Base-by-base conservation (phyloP, 768 basidiomycete species). In the Boletus sensibilis region DNA sequence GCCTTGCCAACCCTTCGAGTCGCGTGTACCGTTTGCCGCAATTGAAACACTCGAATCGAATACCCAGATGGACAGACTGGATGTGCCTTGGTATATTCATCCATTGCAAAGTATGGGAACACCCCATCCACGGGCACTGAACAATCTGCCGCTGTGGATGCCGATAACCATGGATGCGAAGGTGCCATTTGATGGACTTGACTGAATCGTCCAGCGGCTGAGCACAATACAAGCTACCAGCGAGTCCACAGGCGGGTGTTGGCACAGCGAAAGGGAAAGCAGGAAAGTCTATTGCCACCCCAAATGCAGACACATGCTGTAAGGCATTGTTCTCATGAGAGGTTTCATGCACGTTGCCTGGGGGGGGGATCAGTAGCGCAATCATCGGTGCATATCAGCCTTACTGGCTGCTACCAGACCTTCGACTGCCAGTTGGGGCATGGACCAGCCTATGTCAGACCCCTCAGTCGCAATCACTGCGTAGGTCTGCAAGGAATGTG, bases 71-170 rank as follows among this genome's bases (percentile, higher is more conserved):
- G 13, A 47, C 18, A 4, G 51, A 47, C 14, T 35, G 54, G 38
- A 61, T 50, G 20, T 59, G 52, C 39, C 57, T 56, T 16, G 52
- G 31, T 4, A 53, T 33, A 20, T 53, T 65, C 34, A 21, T 38
- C 57, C 55, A 50, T 39, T 39, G 42, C 39, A 54, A n/a, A 25
- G 11, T 44, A 18, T 42, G 23, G 4, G 41, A 34, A 48, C 59
- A 62, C n/a, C 49, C 51, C 10, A 16, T 21, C 60, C 64, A 63
- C 1, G 57, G 52, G 33, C 54, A 65, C 6, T 7, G 49, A 27
- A 56, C 46, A 23, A 14, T 2, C 31, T 29, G 39, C 14, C 34
- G 37, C 20, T 44, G 46, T 10, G 39, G 50, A 27, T 66, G 50
- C 27, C 44, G 55, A 16, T 56, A 39, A 11, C 45, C 44, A 25